Percentiles rank a stretch among this genome's conserved stretches.
Evolutionary conservation across 495 filamentous ascomycete genomes (phyloP).

Genomic region (Penicillium samsonianum): DNA sequence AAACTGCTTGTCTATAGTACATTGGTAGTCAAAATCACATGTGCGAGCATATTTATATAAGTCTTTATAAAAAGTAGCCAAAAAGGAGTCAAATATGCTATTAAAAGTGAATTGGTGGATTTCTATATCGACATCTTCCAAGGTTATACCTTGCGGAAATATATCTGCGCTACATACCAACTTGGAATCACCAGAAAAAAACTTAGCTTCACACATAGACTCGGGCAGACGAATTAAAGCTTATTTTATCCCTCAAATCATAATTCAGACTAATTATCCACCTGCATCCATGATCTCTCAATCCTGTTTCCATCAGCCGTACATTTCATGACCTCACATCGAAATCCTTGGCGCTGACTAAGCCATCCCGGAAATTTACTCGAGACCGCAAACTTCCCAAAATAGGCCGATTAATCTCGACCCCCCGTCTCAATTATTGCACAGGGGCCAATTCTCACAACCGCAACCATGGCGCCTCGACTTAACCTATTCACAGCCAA

Average conservation of each 20-base stretch:
- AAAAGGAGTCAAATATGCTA: background rate
- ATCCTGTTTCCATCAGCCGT: conserved; percentile 8
- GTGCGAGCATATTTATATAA: background rate
- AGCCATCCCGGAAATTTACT: conserved; percentile 21
- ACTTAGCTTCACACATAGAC: background rate
- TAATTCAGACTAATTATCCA: background rate
- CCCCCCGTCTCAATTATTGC: conserved; percentile 13
- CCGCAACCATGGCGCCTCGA: conserved; percentile 37
- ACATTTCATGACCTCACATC: conserved; percentile 12
- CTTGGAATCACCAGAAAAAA: background rate
- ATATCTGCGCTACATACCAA: background rate
- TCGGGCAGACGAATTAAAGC: background rate
- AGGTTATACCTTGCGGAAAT: background rate
- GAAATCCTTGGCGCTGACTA: conserved; percentile 19
- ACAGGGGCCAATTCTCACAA: conserved; percentile 15
- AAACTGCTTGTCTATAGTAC: conserved; percentile 10
- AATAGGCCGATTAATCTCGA: conserved; percentile 13
- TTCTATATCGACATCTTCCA: background rate
- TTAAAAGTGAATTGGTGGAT: background rate
- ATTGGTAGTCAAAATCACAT: conserved; percentile 9
- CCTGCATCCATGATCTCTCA: background rate
- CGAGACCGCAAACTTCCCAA: conserved; percentile 21
- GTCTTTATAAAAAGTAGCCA: background rate
- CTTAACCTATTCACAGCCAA: conserved; percentile 42
- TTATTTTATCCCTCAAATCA: background rate